Base-by-base conservation (phyloP, 768 basidiomycete genomes). In the Chalciporus pseudorubinellus region DNA sequence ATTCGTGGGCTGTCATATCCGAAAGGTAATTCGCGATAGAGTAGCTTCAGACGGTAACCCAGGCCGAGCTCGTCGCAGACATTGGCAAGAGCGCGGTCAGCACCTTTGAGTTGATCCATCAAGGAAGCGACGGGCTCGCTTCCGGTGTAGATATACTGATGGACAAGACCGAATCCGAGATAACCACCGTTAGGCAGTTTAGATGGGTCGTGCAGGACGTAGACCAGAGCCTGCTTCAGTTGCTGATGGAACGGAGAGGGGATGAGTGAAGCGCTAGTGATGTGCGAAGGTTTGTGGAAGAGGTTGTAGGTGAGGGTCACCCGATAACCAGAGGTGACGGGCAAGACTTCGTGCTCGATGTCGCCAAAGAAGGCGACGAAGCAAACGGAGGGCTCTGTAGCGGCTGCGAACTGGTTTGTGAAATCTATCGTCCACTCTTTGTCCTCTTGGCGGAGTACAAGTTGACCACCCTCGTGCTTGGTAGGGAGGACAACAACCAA, bases 401-500 rank as follows among this genome's bases (percentile, higher is more conserved):
- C 47, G 12, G 34, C 11, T 2, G 41, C 28, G n/a, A 55, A 44
- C 6, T 39, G 34, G 1, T 63, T 42, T 7, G 68, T 60, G 8
- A 76, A 72, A 50, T 78, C 74, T 36, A 76, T 68, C 0, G 55
- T 58, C 69, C 69, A 74, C 38, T 74, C 72, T 19, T 63, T 51
- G 13, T 58, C 66, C 9, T 41, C 48, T 31, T n/a, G n/a, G n/a
- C n/a, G n/a, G n/a, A n/a, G n/a, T n/a, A n/a, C n/a, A n/a, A n/a
- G 68, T 16, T 63, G 59, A 3, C 79, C 80, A 1, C 79, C 79
- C 49, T 75, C 65, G 54, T 81, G 74, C 0, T 57, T 31, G 0
- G 73, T 72, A 11, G 78, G 80, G 44, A 78, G 73, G 20, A 77
- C 68, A 26, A 80, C 54, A 2, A 81, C 72, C 4, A 83, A 70